Conservation (phyloP, 495 filamentous ascomycete genomes). For the Usnea hakonensis region DNA sequence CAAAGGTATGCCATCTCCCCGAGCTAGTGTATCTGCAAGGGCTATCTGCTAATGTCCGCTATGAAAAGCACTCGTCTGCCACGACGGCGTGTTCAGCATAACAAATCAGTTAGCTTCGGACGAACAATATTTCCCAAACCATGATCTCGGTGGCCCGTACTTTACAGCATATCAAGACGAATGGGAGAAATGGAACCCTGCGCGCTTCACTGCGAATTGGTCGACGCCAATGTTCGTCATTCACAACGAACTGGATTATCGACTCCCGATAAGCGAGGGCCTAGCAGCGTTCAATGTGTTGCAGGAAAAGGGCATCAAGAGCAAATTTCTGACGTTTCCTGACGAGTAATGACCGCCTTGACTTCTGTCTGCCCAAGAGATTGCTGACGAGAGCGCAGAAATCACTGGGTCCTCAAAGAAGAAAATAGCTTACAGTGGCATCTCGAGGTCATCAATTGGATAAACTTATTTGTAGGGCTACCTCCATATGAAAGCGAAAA, state of each 20-base stretch:
- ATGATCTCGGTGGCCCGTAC: constrained; percentile 73
- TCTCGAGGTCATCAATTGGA: constrained; percentile 77
- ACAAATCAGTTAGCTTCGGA: constrained; percentile 66
- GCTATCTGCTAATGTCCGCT: constrained; percentile 59
- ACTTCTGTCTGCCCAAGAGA: neutral
- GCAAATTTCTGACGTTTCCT: constrained; percentile 65
- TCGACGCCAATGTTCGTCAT: constrained; percentile 81
- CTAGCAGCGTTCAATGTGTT: constrained; percentile 83
- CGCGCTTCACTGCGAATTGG: constrained; percentile 62
- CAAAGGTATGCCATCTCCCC: neutral
- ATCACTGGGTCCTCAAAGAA: constrained; percentile 83
- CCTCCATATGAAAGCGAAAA: constrained; percentile 25
- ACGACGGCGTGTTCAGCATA: constrained; percentile 84
- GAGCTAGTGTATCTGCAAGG: constrained; percentile 31
- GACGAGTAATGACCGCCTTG: constrained; percentile 42
- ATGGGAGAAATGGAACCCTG: constrained; percentile 81
- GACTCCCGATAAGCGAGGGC: constrained; percentile 75
- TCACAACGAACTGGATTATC: constrained; percentile 87
- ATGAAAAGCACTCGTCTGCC: constrained; percentile 65
- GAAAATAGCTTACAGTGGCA: constrained; percentile 93
- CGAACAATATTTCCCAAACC: constrained; percentile 82
- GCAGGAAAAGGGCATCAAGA: constrained; percentile 53
- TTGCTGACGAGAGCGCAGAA: constrained; percentile 22
- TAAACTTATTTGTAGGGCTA: constrained; percentile 70
- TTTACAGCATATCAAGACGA: constrained; percentile 60